These are phyloP conservation scores for Penicillium alfredii DNA, from an alignment of 495 filamentous ascomycete genomes.

Conservation along the genomic window DNA sequence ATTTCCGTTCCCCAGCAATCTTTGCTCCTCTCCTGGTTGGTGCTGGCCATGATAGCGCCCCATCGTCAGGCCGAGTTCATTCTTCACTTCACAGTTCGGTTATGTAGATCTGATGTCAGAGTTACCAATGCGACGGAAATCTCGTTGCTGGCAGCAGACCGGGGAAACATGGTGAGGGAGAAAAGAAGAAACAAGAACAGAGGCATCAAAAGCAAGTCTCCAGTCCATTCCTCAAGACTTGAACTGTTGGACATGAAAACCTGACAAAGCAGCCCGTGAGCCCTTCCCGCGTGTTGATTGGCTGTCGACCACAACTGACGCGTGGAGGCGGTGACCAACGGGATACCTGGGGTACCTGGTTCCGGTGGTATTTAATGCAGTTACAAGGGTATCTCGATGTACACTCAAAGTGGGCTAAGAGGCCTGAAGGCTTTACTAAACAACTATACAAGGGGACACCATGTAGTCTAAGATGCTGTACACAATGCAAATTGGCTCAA, in stretches of 20 bases:
- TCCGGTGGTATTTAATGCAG: background rate
- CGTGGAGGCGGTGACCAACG: background rate
- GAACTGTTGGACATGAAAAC: background rate
- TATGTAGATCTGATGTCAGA: no score
- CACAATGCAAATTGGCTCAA: no score
- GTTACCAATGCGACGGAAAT: background rate
- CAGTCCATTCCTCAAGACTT: background rate
- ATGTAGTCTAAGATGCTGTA: no score
- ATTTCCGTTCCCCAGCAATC: background rate
- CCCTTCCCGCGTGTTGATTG: background rate
- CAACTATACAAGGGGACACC: no score
- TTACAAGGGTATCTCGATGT: background rate
- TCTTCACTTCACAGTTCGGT: no score
- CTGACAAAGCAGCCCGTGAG: background rate
- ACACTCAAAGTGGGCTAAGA: no score
- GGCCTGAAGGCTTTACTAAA: no score
- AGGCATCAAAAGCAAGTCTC: background rate
- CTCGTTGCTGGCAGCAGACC: background rate
- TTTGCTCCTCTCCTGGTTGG: no score
- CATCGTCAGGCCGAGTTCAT: no score
- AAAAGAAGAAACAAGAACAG: background rate
- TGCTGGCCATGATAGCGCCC: no score
- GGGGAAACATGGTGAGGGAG: background rate
- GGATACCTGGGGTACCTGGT: background rate
- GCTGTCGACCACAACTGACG: background rate